Conservation (phyloP, 345 rosid species). For the Erucastrum elatum region DNA sequence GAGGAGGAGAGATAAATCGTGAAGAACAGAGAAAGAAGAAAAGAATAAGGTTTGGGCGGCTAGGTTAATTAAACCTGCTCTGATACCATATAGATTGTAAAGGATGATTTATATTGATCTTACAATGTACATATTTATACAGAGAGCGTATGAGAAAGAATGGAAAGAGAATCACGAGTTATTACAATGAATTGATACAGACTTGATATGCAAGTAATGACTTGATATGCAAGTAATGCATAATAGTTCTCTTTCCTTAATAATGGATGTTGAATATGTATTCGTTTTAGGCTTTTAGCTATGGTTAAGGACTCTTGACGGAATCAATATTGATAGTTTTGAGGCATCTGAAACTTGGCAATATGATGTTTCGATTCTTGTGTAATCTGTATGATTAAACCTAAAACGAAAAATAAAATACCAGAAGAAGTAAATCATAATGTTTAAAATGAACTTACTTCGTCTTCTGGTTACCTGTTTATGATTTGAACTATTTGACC, state of each 20-base stretch:
- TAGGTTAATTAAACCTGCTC: too few species aligned
- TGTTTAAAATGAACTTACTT: background rate
- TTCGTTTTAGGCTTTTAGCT: background rate
- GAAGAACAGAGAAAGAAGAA: too few species aligned
- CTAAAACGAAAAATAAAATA: too few species aligned
- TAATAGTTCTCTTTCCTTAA: background rate
- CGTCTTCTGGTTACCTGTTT: background rate
- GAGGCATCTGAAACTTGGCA: background rate
- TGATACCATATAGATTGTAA: too few species aligned
- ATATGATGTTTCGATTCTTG: background rate
- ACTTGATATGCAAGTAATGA: too few species aligned
- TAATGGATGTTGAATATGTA: background rate
- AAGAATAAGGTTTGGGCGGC: too few species aligned
- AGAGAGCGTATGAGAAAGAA: too few species aligned
- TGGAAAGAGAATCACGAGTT: too few species aligned
- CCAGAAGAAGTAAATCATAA: background rate
- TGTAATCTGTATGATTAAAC: background rate
- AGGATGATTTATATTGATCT: too few species aligned
- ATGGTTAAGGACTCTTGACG: conserved; percentile 4
- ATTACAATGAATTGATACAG: background rate
- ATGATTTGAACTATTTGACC: too few species aligned
- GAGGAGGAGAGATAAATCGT: too few species aligned
- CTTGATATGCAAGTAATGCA: background rate
- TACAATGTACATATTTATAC: too few species aligned
- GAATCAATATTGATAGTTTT: background rate